Base-by-base conservation (phyloP, 768 basidiomycete species). In the Crucibulum laeve region DNA sequence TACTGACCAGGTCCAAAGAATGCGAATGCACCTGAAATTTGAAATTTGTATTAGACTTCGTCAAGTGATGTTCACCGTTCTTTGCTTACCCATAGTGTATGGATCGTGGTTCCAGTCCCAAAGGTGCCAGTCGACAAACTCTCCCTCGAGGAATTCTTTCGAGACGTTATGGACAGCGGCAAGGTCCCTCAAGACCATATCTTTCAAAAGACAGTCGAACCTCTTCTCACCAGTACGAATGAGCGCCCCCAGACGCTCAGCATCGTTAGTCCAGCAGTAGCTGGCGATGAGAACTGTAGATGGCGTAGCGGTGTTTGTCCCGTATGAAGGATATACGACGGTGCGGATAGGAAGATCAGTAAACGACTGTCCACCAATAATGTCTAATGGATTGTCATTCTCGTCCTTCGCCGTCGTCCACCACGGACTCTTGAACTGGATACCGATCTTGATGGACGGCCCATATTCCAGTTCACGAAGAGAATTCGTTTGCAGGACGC, bases 241-340 rank as follows among this genome's bases (percentile, higher is more conserved):
- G 6, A 74, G 60, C 1, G 68, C 48, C 2, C 62, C 65, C 4
- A 73, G 48, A 5, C 70, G 59, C 14, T 48, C 46, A 0, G 73
- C 68, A 25, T 75, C 71, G 0, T 61, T 45, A 7, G 63, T 63
- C 69, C 66, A 70, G 23, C 48, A 52, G 53, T 72, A 74, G 38
- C 68, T 70, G 3, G 65, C 69, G 7, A 74, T 68, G 5, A 74
- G 53, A 0, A 59, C 56, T 0, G 55, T 59, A 1, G 54, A 38
- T 15, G 59, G 52, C 5, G 54, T 58, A 0, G 47, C 48, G 18
- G 48, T 37, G n/a, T 49, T 43, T 18, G 51, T 48, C 0, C 68
- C 68, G 19, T 66, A 67, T 2, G 72, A 74, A 0, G 73, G 74
- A 47, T 73, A 75, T 3, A 75, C 67, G 38, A 70, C 54, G 0